Percentiles rank a stretch among this genome's conserved stretches.
Evolutionary conservation across 768 basidiomycete species (phyloP).

Genomic region (Pisolithus sp.): DNA sequence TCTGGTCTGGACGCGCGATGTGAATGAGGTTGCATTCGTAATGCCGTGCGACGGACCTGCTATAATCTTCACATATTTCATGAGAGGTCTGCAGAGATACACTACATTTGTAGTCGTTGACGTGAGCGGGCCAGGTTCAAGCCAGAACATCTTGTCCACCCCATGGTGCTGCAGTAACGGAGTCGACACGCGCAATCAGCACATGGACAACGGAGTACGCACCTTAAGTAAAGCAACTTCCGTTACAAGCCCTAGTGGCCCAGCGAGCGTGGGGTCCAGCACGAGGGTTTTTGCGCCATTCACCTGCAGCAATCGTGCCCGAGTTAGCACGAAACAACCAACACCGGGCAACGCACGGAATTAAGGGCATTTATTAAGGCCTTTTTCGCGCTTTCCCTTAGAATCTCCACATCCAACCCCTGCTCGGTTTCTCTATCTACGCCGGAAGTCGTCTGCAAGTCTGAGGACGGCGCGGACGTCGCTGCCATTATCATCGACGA

Average conservation of each 20-base stretch:
- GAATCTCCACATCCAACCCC: conserved; percentile 49
- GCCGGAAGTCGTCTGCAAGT: conserved; percentile 30
- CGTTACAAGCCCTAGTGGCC: conserved; percentile 90
- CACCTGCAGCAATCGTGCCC: conserved; percentile 40
- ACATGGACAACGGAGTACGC: conserved; percentile 1
- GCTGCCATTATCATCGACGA: conserved; percentile 19
- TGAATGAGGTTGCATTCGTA: conserved; percentile 1
- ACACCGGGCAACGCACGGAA: conserved; percentile 41
- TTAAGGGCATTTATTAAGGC: conserved; percentile 83
- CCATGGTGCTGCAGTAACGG: conserved; percentile 77
- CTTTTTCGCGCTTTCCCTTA: conserved; percentile 76
- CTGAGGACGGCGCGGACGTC: conserved; percentile 26
- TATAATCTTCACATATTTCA: conserved; percentile 81
- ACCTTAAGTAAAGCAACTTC: conserved; percentile 93
- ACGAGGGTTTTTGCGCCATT: conserved; percentile 95
- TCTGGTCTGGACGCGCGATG: conserved; percentile 64
- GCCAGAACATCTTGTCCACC: conserved; percentile 99
- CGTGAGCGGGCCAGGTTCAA: conserved; percentile 80
- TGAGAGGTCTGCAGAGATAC: conserved; percentile 85
- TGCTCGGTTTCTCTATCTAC: conserved; percentile 32
- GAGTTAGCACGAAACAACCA: background rate
- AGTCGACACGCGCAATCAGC: conserved; percentile 4
- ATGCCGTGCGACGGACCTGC: conserved; percentile 54
- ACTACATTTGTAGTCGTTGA: conserved; percentile 85
- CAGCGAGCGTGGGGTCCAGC: conserved; percentile 81